Evolutionary conservation across 345 rosid genomes (phyloP).

Genomic region (Melastoma malabathricum): DNA sequence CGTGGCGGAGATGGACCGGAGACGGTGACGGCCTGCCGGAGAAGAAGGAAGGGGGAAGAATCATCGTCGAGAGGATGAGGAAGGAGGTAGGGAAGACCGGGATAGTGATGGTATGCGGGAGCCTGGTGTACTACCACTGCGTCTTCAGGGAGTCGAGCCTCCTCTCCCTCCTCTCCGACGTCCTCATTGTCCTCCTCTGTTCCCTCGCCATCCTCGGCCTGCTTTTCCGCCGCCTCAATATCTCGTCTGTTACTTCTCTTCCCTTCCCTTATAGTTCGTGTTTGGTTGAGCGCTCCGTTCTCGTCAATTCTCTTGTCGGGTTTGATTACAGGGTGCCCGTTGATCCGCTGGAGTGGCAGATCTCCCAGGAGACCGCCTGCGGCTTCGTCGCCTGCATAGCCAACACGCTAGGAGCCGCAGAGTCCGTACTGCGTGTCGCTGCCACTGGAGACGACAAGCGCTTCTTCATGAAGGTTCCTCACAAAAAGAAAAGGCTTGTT

Average conservation of each 20-base stretch:
- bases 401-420: constrained; percentile 88
- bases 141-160: constrained; percentile 67
- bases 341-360: constrained; percentile 97
- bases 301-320: not conserved
- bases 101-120: constrained; percentile 51
- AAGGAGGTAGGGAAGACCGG: constrained; percentile 44
- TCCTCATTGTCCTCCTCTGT: constrained; percentile 87
- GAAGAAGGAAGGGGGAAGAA: constrained; percentile 8
- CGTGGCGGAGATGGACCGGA: no score
- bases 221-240: constrained; percentile 85
- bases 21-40: not conserved
- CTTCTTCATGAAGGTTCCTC: constrained; percentile 54
- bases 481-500: not conserved
- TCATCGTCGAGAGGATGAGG: constrained; percentile 9
- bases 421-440: constrained; percentile 89
- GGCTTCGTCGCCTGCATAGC: constrained; percentile 66
- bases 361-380: constrained; percentile 86
- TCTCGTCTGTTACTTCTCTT: constrained; percentile 35
- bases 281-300: not conserved
- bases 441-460: constrained; percentile 96
- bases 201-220: constrained; percentile 99
- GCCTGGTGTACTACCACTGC: constrained; percentile 74
- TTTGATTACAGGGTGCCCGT: constrained; percentile 47
- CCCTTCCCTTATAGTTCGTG: not conserved
- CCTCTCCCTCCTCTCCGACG: constrained; percentile 74